A percentile compares a stretch with the other conserved stretches of the same genome.
Evolutionary conservation across 805 yeast genomes (phyloP).

Genomic region (Cyberlindnera suaveolens): DNA sequence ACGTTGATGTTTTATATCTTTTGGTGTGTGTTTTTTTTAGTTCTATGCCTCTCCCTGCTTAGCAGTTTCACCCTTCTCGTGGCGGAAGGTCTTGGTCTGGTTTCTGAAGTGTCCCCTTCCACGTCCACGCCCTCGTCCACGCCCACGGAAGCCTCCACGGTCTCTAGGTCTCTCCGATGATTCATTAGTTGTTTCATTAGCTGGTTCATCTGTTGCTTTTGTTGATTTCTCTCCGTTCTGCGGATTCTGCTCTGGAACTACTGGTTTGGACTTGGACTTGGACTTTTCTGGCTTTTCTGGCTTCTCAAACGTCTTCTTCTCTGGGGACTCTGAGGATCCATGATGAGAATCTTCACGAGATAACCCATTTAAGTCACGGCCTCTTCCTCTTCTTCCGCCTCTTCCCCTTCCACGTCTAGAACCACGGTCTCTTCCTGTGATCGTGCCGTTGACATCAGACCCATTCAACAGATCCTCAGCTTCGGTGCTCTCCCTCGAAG

Average conservation of each 20-base stretch:
- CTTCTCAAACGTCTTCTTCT: not conserved
- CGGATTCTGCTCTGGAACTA: too few species aligned
- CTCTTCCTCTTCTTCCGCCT: conserved; percentile 1
- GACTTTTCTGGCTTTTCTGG: not conserved
- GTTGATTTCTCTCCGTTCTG: too few species aligned
- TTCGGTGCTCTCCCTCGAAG: not conserved
- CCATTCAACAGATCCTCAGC: not conserved
- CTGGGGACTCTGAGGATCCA: not conserved
- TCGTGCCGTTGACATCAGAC: not conserved
- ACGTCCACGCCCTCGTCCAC: conserved; percentile 10
- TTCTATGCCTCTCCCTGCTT: too few species aligned
- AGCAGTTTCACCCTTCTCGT: conserved; percentile 5
- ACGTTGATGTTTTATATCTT: too few species aligned
- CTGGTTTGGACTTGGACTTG: not conserved
- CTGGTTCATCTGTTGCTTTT: too few species aligned
- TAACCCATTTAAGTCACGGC: not conserved
- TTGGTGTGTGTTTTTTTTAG: too few species aligned
- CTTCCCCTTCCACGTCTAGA: conserved; percentile 4
- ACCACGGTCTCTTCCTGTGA: conserved; percentile 7
- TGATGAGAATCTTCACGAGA: not conserved
- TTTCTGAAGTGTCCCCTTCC: conserved; percentile 18
- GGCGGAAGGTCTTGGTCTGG: conserved; percentile 4
- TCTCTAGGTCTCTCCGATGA: not conserved
- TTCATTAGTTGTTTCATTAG: too few species aligned
- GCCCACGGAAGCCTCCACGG: not conserved